Conservation (phyloP, 2,329 filamentous ascomycete genomes). For the Fusarium poae region DNA sequence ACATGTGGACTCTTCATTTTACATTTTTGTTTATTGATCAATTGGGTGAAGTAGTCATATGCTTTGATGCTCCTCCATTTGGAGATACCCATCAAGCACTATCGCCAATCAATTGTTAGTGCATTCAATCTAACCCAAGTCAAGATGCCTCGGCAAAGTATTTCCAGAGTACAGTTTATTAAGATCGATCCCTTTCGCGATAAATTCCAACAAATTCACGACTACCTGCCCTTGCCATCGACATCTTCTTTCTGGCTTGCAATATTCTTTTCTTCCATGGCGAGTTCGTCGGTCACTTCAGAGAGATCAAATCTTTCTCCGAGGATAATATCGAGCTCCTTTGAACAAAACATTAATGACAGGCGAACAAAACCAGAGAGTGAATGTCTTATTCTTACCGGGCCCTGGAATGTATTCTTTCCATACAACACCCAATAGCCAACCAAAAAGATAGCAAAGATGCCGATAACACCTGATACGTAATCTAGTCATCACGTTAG, state of each 20-base stretch:
- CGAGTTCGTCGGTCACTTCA: constrained; percentile 29
- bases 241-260: background rate
- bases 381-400: constrained; percentile 15
- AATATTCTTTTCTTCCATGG: constrained; percentile 31
- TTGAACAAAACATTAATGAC: background rate
- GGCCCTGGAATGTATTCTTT: constrained; percentile 38
- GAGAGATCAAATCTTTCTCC: constrained; percentile 21
- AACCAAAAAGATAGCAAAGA: constrained; percentile 45
- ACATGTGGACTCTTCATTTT: background rate
- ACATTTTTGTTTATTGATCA: too few species aligned
- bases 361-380: rapidly evolving
- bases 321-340: constrained; percentile 33
- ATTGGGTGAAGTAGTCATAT: background rate
- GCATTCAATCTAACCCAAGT: background rate
- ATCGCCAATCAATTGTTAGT: background rate
- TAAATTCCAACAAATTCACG: background rate
- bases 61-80: background rate
- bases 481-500: constrained; percentile 48
- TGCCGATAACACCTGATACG: constrained; percentile 54
- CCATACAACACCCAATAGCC: constrained; percentile 34
- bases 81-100: too few species aligned
- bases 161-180: background rate
- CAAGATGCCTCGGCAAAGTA: background rate
- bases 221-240: too few species aligned
- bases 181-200: background rate